Percentiles rank a stretch among this genome's conserved stretches.
Conservation (phyloP, 1,284 basidiomycete species). For the Malassezia obtusa region DNA sequence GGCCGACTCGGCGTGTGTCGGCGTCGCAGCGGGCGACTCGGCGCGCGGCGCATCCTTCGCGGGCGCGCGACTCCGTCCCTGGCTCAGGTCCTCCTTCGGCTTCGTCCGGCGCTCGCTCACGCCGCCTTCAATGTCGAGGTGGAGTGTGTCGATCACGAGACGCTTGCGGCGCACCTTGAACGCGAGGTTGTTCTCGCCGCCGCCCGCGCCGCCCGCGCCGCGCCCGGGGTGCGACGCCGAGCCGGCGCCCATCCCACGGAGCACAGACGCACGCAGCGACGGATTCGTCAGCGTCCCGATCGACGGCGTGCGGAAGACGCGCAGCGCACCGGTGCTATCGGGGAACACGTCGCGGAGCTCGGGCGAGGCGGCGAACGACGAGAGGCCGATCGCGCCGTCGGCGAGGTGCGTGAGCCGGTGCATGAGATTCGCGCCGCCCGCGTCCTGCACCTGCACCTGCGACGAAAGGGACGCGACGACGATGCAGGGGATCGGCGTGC, state of each 20-base stretch:
- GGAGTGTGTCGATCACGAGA: slow-evolving; percentile 79
- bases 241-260: slow-evolving; percentile 37
- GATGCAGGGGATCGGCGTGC: slow-evolving; percentile 22
- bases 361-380: slow-evolving; percentile 27
- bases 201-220: slow-evolving; percentile 54
- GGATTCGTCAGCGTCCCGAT: slow-evolving; percentile 34
- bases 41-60: background rate
- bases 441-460: slow-evolving; percentile 1
- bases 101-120: slow-evolving; percentile 60
- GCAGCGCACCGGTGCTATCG: slow-evolving; percentile 32
- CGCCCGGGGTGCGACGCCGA: slow-evolving; percentile 10
- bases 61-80: background rate
- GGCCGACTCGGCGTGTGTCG: background rate
- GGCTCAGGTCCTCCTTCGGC: slow-evolving; percentile 6
- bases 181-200: slow-evolving; percentile 73
- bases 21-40: background rate
- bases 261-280: slow-evolving; percentile 25
- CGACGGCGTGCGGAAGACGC: slow-evolving; percentile 29
- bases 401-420: slow-evolving; percentile 26
- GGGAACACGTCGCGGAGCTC: slow-evolving; percentile 23
- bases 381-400: slow-evolving; percentile 28
- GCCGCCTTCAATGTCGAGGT: slow-evolving; percentile 84
- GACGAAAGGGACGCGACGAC: slow-evolving; percentile 26
- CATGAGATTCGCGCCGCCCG: slow-evolving; percentile 10
- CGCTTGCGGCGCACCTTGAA: slow-evolving; percentile 84